These are phyloP conservation scores for Sporothrix luriei DNA, from an alignment of 2,329 filamentous ascomycete genomes.

Conservation along the genomic window DNA sequence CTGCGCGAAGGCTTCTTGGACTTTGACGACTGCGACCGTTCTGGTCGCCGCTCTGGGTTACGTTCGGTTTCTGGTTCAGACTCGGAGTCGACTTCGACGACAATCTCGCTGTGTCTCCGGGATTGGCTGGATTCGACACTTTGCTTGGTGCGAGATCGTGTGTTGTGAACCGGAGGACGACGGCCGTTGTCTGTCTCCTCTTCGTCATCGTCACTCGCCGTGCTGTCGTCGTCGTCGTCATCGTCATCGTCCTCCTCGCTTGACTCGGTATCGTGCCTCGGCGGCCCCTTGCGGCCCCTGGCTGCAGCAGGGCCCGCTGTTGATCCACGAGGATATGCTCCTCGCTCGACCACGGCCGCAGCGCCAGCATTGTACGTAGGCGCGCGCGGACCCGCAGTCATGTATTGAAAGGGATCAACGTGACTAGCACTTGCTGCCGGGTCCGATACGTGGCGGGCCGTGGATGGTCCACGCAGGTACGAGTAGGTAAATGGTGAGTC, in stretches of 20 bases:
- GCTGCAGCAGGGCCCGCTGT: slow-evolving; percentile 40
- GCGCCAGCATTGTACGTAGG: slow-evolving; percentile 43
- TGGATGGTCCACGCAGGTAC: slow-evolving; percentile 46
- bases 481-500: slow-evolving; percentile 52
- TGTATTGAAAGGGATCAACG: slow-evolving; percentile 57
- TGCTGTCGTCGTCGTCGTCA: slow-evolving; percentile 40
- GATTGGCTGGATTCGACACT: slow-evolving; percentile 3
- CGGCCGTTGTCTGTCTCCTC: slow-evolving; percentile 35
- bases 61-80: slow-evolving; percentile 28
- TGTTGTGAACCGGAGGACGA: slow-evolving; percentile 33
- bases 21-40: slow-evolving; percentile 29
- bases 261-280: slow-evolving; percentile 40
- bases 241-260: slow-evolving; percentile 36
- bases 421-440: slow-evolving; percentile 40
- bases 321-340: slow-evolving; percentile 27
- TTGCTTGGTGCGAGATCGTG: slow-evolving; percentile 33
- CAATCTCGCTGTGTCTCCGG: slow-evolving; percentile 43
- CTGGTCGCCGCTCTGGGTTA: slow-evolving; percentile 34
- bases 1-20: slow-evolving; percentile 37
- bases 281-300: slow-evolving; percentile 44
- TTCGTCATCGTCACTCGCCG: slow-evolving; percentile 40
- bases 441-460: slow-evolving; percentile 52
- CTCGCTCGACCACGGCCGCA: slow-evolving; percentile 40
- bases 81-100: slow-evolving; percentile 45
- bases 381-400: slow-evolving; percentile 51